A percentile compares a stretch with the other conserved stretches of the same genome.
Conservation (phyloP, 139 green algal species). For the Nannochloris sp. region DNA sequence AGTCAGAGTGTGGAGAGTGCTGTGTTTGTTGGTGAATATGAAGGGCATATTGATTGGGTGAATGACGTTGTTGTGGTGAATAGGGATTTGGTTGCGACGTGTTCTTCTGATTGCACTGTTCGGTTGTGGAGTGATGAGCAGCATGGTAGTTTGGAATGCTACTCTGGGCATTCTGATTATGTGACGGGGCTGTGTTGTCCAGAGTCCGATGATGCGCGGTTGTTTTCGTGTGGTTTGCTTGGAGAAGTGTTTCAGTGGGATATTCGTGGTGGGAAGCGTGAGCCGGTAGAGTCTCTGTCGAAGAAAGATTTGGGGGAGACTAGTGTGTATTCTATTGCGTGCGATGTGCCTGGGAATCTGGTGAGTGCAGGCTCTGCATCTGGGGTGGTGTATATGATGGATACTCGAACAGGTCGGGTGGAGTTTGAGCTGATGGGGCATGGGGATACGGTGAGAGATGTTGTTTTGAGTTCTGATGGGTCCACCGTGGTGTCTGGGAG, state of each 20-base stretch:
- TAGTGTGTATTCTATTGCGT: slow-evolving; percentile 72
- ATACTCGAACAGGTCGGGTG: slow-evolving; percentile 49
- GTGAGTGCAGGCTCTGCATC: slow-evolving; percentile 67
- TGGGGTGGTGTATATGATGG: slow-evolving; percentile 51
- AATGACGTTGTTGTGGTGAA: slow-evolving; percentile 27
- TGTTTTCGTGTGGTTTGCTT: slow-evolving; percentile 30
- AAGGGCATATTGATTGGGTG: slow-evolving; percentile 35
- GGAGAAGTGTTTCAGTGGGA: slow-evolving; percentile 41
- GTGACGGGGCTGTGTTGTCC: slow-evolving; percentile 27
- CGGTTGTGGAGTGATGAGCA: slow-evolving; percentile 18
- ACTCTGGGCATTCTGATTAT: slow-evolving; percentile 30
- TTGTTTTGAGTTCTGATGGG: slow-evolving; percentile 52
- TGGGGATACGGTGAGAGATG: slow-evolving; percentile 55
- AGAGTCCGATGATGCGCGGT: not conserved
- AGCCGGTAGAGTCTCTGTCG: not conserved
- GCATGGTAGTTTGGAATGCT: slow-evolving; percentile 5
- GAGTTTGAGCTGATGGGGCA: slow-evolving; percentile 72
- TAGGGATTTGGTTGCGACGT: slow-evolving; percentile 21
- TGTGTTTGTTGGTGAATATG: slow-evolving; percentile 6
- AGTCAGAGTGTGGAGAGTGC: not conserved
- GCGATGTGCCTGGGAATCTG: slow-evolving; percentile 46
- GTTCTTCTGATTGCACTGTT: slow-evolving; percentile 30
- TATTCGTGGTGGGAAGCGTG: not conserved
- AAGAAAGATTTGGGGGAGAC: not conserved
- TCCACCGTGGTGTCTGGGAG: slow-evolving; percentile 60